Evolutionary conservation across 129 eudicot genomes (phyloP), one percentile per base, ranked within the genome.

Genomic region (Flaveria ramosissima): DNA sequence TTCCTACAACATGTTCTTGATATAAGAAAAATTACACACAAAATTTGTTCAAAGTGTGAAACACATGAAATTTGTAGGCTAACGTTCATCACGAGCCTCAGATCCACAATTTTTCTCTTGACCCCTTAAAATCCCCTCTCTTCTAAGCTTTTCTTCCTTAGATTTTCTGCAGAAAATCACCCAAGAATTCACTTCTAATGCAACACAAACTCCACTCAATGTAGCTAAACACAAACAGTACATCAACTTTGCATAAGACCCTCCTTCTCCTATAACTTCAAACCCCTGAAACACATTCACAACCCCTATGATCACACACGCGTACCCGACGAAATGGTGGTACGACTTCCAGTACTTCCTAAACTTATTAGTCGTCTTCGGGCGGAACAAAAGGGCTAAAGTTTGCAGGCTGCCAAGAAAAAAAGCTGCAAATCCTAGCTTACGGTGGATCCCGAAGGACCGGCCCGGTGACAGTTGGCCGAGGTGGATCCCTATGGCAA

Each of bases 301-400:
- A 62, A 91, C 89, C 67, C 97, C 99, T 15, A 94, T 74, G 9
- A 88, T 87, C 23, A 94, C 96, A 71, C 97, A 94, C 20, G 89
- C 96, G 74, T 94, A 94, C 79, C 99, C 97, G 27, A 94, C 99
- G 78, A 94, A 94, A 80, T 94, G 99, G 80, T 94, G 99, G 76
- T 94, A 94, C 19, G 99, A 94, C 81, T 94, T 94, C 97, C 99
- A 94, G 48, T 94, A 94, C 87, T 83, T 94, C 65, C 99, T 85
- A 27, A 85, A 94, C 77, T 89, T 89, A 51, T 91, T 79, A 1
- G 97, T 91, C 2, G 99, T 89, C 73, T 89, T 87, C 0, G 99
- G 96, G 83, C 99, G 84, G 59, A 94, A 94, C 62, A 94, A 60
- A 61, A 94, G 73, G 9, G 99, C 99, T 71, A 91, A 57, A 2